Conservation (phyloP, 1,284 basidiomycete species). For the Albatrellus sp. region DNA sequence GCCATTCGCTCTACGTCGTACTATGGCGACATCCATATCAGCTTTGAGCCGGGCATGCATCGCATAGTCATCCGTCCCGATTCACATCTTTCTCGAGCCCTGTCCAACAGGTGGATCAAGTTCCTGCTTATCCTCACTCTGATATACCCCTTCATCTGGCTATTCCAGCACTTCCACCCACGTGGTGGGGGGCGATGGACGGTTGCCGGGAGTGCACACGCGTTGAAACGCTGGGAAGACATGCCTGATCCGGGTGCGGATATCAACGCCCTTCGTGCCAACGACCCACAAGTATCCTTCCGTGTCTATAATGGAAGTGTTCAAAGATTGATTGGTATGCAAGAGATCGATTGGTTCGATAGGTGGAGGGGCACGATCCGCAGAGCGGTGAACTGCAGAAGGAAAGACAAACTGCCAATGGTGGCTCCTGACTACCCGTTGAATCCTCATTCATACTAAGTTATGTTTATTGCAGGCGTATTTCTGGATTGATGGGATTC, state of each 20-base stretch:
- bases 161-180: conserved; percentile 49
- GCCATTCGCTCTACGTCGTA: conserved; percentile 42
- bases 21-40: conserved; percentile 34
- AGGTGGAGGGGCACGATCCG: conserved; percentile 59
- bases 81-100: conserved; percentile 43
- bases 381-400: conserved; percentile 13
- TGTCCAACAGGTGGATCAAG: conserved; percentile 55
- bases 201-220: conserved; percentile 57
- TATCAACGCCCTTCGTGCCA: conserved; percentile 8
- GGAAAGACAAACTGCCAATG: conserved; percentile 1
- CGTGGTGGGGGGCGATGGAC: conserved; percentile 55
- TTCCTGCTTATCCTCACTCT: conserved; percentile 50
- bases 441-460: too few relatives aligned
- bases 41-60: conserved; percentile 29
- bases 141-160: conserved; percentile 64
- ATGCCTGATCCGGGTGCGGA: conserved; percentile 13
- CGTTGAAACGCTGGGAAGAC: conserved; percentile 35
- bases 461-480: too few relatives aligned
- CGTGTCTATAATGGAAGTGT: conserved; percentile 18
- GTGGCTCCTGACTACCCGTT: too few relatives aligned
- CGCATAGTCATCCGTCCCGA: conserved; percentile 48
- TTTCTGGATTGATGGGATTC: too few relatives aligned
- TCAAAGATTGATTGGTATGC: conserved; percentile 36
- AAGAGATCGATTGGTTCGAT: conserved; percentile 69
- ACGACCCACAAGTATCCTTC: conserved; percentile 9